Base-by-base conservation (phyloP, 2,329 filamentous ascomycete species). In the Phialophora macrospora region DNA sequence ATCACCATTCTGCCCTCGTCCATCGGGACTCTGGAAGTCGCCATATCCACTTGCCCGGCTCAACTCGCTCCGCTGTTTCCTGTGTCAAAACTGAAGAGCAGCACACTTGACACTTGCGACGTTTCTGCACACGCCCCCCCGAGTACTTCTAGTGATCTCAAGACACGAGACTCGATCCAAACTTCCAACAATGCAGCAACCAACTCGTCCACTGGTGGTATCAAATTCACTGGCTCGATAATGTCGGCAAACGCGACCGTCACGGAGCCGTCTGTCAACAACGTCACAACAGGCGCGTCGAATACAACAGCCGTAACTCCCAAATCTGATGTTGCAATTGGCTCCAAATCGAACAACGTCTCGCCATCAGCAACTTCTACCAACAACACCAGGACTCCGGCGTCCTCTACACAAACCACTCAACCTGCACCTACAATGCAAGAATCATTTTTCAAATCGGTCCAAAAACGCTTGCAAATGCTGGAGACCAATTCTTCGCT, bases 381-480 rank as follows among this genome's bases (percentile, higher is more conserved):
- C 26, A 67, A 67, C 48, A 62, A 62, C 32, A 69, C 69, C 69
- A 64, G 61, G 71, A 71, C 74, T 67, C 64, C 70, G 48, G 67
- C 79, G 28, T 79, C 81, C 8, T 74, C 82, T 49, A 78, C 80
- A 28, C 78, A 85, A 71, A 80, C 83, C 1, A 75, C 83, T 7
- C 77, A 84, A 1, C 78, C 90, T 1, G 86, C 88, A 0, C 93
- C 94, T 1, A 93, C 93, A 0, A 95, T 96, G 0, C 95, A 99
- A 77, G 95, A 99, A 76, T 95, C 91, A 1, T 98, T 99, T 78
- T 99, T 97, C 84, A 98, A 98, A 77, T 92, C 93, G 3, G 90
- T 98, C 8, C 92, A 93, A 69, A 98, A 98, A 77, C 91, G 95
- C 1, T 84, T 99, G 4, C 91, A 94, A 70, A 88, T 93, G 72